phyloP scores from a whole-genome alignment of 345 rosid species.

The Boechera stricta region DNA sequence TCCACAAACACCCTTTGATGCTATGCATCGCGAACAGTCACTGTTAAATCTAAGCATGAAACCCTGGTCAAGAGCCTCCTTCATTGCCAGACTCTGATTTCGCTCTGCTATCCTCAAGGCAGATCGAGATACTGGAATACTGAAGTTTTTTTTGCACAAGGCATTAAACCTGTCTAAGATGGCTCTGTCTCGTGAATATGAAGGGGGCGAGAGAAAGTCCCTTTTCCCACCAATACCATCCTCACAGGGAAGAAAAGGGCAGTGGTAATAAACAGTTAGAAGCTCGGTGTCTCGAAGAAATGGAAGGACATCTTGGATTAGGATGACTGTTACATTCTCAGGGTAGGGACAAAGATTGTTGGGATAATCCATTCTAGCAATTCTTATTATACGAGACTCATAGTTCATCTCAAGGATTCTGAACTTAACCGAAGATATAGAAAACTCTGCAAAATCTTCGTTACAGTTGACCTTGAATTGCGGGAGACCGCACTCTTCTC shows the following conservation, averaged over 20 bases:
- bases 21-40: not conserved
- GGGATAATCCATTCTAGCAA: conserved; percentile 45
- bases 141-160: conserved; percentile 15
- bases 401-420: conserved; percentile 36
- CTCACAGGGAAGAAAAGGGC: not conserved
- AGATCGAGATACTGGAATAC: conserved; percentile 25
- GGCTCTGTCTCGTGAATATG: too few species aligned
- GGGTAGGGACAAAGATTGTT: conserved; percentile 39
- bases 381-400: not conserved
- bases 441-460: conserved; percentile 16
- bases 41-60: conserved; percentile 25
- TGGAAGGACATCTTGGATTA: not conserved
- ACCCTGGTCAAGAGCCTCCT: conserved; percentile 39
- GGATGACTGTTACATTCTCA: conserved; percentile 22
- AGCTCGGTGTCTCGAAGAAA: not conserved
- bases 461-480: conserved; percentile 44
- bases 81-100: not conserved
- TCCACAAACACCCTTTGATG: conserved; percentile 45
- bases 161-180: too few species aligned
- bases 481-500: conserved; percentile 47
- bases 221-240: fast-evolving
- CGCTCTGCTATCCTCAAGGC: not conserved
- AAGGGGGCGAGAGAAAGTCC: not conserved
- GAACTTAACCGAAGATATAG: conserved; percentile 26
- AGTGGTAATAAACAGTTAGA: conserved; percentile 43